Evolutionary conservation across 257 asterid genomes (phyloP).

Genomic region (Paulownia fortunei): DNA sequence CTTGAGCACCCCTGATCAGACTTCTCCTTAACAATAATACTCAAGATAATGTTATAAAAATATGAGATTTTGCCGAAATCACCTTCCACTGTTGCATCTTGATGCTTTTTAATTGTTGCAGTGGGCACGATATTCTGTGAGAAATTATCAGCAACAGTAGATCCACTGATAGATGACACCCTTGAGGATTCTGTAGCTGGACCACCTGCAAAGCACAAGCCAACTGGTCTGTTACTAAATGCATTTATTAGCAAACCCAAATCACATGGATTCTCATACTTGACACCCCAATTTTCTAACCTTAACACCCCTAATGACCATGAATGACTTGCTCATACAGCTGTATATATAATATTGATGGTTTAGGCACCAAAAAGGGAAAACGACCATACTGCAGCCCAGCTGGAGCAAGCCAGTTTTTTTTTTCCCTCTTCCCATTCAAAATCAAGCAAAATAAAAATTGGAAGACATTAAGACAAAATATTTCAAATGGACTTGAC

Average conservation of each 20-base stretch:
- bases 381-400: neutral
- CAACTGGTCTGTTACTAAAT: conserved; percentile 1
- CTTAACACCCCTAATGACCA: neutral
- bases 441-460: neutral
- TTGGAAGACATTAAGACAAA: neutral
- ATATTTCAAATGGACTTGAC: neutral
- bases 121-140: conserved; percentile 32
- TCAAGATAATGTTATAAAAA: neutral
- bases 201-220: conserved; percentile 36
- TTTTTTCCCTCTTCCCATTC: neutral
- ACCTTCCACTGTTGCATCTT: conserved; percentile 50
- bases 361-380: neutral
- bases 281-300: conserved; percentile 2
- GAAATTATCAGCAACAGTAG: conserved; percentile 30
- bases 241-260: neutral
- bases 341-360: neutral
- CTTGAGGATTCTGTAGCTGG: conserved; percentile 33
- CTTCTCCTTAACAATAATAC: neutral
- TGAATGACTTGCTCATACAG: neutral
- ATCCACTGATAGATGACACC: conserved; percentile 22
- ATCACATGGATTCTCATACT: neutral
- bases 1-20: neutral
- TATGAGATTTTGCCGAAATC: conserved; percentile 15
- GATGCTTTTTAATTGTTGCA: conserved; percentile 32
- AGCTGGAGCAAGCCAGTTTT: neutral